phyloP scores from a whole-genome alignment of 306 rosid species.

The Cicer pinnatifidum region DNA sequence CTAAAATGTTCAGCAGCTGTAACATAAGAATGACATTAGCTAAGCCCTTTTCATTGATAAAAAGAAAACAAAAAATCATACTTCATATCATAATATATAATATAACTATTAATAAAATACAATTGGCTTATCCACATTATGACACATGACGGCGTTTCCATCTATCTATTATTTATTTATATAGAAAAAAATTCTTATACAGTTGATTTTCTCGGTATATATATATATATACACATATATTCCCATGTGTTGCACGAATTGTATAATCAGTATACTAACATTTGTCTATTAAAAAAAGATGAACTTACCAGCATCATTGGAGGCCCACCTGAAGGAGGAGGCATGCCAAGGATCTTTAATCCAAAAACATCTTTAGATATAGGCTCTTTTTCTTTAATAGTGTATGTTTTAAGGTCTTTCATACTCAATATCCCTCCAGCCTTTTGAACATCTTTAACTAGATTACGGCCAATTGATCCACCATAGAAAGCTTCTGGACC shows the following conservation, averaged over 20 bases:
- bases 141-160: too few relatives aligned
- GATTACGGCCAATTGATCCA: conserved; percentile 62
- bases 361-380: conserved; percentile 56
- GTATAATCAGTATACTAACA: too few relatives aligned
- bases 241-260: too few relatives aligned
- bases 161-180: too few relatives aligned
- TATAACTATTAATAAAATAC: too few relatives aligned
- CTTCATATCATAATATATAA: too few relatives aligned
- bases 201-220: too few relatives aligned
- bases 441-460: conserved; percentile 65
- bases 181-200: too few relatives aligned
- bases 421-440: conserved; percentile 71
- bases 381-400: conserved; percentile 56
- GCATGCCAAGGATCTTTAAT: conserved; percentile 68
- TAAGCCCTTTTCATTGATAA: background rate
- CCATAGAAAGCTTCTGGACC: conserved; percentile 68
- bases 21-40: conserved; percentile 35
- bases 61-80: background rate
- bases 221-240: too few relatives aligned
- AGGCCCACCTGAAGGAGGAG: conserved; percentile 93
- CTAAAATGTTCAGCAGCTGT: conserved; percentile 82
- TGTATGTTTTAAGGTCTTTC: conserved; percentile 64
- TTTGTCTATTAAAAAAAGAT: too few relatives aligned
- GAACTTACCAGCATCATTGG: conserved; percentile 72
- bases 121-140: too few relatives aligned